Base-by-base conservation (phyloP, 257 asterid species). In the Solanum commersonii region DNA sequence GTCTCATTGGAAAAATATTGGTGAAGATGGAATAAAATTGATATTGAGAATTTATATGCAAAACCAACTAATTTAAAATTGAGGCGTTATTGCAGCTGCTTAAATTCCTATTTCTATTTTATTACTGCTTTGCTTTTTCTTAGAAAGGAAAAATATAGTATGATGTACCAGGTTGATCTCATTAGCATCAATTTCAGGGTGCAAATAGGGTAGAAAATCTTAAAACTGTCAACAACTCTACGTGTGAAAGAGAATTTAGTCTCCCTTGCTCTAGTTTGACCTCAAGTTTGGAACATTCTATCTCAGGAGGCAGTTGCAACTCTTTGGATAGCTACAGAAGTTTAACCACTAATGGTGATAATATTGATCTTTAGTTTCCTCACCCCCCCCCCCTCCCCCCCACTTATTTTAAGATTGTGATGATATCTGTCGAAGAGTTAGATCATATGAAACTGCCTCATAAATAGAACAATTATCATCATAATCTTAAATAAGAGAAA, bases 281-380 rank as follows among this genome's bases (percentile, higher is more conserved):
- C 70, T 87, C 98, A 56, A 93, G 91, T 89, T 91, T 72, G 84
- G 91, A 89, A 88, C 96, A 96, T 89, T 92, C 96, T 77, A 87
- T 90, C 84, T 95, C 96, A 27, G 97, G 91, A 38, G 90, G 90
- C 85, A 94, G 96, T 89, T 92, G 90, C 89, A 92, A 88, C 90
- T 92, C 98, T 44, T 88, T 91, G 52, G 95, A 93, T 74, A 90
- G 91, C 87, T 92, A 89, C 89, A 90, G 89, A 90, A 92, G 92
- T 89, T 89, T 91, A 87, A 87, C 87, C 84, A 88, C 87, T 70
- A 93, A 91, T 77, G 98, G 99, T 97, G 92, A 52, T 86, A 33
- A 71, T 60, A 40, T 37, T 79, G 67, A 76, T 87, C 31, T 27
- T 79, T 79, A 65, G 77, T n/a, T 79, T 84, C 67, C 59, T 14